Evolutionary conservation across 1,284 basidiomycete genomes (phyloP).

Genomic region (Ustilago hordei): DNA sequence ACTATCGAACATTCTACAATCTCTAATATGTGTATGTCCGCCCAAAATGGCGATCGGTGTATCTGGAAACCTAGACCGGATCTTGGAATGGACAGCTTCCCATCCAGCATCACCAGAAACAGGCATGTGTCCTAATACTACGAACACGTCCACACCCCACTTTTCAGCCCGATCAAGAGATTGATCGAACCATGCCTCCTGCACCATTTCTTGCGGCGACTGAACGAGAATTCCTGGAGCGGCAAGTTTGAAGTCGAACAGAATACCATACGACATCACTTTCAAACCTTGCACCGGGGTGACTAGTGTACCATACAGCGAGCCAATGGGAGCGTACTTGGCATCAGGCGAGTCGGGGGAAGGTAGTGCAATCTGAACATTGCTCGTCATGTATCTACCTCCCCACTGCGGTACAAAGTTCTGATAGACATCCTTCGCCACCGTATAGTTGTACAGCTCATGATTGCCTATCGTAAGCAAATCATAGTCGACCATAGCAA

Average conservation of each 20-base stretch:
- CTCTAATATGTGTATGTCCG: constrained; percentile 67
- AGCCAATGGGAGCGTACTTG: constrained; percentile 56
- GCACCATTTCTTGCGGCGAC: constrained; percentile 59
- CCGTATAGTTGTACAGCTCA: constrained; percentile 83
- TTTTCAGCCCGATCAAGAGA: constrained; percentile 52
- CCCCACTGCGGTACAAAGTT: constrained; percentile 78
- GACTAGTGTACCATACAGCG: constrained; percentile 53
- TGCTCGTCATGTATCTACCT: constrained; percentile 59
- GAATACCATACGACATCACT: constrained; percentile 64
- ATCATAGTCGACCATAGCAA: constrained; percentile 83
- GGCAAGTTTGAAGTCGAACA: constrained; percentile 64
- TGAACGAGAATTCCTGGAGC: constrained; percentile 58
- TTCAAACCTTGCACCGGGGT: constrained; percentile 55
- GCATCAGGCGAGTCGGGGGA: constrained; percentile 27
- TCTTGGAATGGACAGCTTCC: constrained; percentile 58
- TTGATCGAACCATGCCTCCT: constrained; percentile 65
- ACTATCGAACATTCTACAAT: constrained; percentile 62
- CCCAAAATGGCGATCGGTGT: constrained; percentile 63
- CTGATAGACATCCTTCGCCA: constrained; percentile 82
- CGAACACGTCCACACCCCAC: constrained; percentile 61
- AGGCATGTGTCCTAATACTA: constrained; percentile 67
- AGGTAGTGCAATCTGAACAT: constrained; percentile 59
- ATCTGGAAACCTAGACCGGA: constrained; percentile 59
- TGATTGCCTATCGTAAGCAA: constrained; percentile 88
- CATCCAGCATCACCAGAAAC: constrained; percentile 61